Conservation (phyloP, 108 stramenopile genomes). For the Seminavis robusta region DNA sequence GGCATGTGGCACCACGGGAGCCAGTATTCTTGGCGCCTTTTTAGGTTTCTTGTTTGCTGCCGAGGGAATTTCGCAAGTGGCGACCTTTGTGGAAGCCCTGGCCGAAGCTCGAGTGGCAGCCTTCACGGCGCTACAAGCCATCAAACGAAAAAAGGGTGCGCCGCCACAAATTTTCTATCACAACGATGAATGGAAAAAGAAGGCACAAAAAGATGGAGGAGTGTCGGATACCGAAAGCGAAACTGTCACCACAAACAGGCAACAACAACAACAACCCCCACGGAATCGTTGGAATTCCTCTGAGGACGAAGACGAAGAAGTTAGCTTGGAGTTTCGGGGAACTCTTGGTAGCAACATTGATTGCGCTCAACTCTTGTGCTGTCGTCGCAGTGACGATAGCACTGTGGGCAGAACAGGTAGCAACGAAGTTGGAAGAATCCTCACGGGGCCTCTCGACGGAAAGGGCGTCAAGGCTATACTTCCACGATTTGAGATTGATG, state of each 20-base stretch:
- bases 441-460: no score
- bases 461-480: conserved; percentile 30
- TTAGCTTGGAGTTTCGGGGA: no score
- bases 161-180: conserved; percentile 29
- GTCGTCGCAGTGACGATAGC: no score
- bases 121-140: conserved; percentile 43
- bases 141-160: conserved; percentile 44
- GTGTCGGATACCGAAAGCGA: conserved; percentile 24
- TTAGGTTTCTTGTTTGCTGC: conserved; percentile 70
- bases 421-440: no score
- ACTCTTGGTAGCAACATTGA: no score
- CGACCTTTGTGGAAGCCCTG: conserved; percentile 58
- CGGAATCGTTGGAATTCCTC: no score
- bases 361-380: no score
- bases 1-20: conserved; percentile 43
- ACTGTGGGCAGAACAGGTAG: no score
- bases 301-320: conserved; percentile 1
- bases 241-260: conserved; percentile 6
- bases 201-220: no score
- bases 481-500: conserved; percentile 55
- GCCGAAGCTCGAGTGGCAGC: conserved; percentile 51
- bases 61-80: conserved; percentile 59
- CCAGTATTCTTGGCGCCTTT: conserved; percentile 68
- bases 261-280: no score
- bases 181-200: conserved; percentile 5